Percentiles rank a stretch among this genome's conserved stretches.
Evolutionary conservation across 2,329 filamentous ascomycete species (phyloP).

Genomic region (Alternaria dauci): DNA sequence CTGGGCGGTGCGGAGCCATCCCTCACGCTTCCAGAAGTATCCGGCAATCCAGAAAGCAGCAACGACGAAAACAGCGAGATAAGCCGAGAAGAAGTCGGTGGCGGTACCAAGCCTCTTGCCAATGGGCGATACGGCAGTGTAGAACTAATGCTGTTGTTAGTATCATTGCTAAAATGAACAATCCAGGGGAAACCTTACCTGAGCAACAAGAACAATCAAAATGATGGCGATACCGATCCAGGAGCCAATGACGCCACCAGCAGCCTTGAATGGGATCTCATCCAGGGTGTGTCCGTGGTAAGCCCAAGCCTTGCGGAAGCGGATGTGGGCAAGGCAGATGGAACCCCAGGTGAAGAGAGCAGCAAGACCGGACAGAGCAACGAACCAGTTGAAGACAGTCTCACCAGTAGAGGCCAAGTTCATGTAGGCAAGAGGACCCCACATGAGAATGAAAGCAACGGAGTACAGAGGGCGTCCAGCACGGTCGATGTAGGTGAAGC

Average conservation of each 20-base stretch:
- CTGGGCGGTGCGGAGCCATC: slow-evolving; percentile 65
- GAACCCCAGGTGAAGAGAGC: slow-evolving; percentile 82
- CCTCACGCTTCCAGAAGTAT: slow-evolving; percentile 70
- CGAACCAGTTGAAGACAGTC: slow-evolving; percentile 76
- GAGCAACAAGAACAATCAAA: slow-evolving; percentile 50
- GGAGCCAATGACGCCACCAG: slow-evolving; percentile 52
- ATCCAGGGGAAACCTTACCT: slow-evolving; percentile 35
- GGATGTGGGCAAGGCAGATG: slow-evolving; percentile 90
- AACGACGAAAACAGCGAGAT: slow-evolving; percentile 58
- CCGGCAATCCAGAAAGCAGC: slow-evolving; percentile 57
- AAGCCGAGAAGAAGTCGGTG: slow-evolving; percentile 56
- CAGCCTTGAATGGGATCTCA: slow-evolving; percentile 56
- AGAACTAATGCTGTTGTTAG: slow-evolving; percentile 47
- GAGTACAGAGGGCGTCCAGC: slow-evolving; percentile 80
- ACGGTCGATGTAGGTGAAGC: slow-evolving; percentile 83
- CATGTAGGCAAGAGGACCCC: slow-evolving; percentile 82
- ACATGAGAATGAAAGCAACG: slow-evolving; percentile 70
- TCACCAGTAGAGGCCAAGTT: slow-evolving; percentile 58
- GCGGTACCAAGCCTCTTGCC: slow-evolving; percentile 43
- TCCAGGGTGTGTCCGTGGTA: slow-evolving; percentile 53
- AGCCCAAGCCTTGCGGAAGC: slow-evolving; percentile 71
- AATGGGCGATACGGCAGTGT: slow-evolving; percentile 49
- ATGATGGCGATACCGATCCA: slow-evolving; percentile 53
- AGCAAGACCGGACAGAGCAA: slow-evolving; percentile 75
- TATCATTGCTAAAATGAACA: no score